Base-by-base conservation (phyloP, 2,329 filamentous ascomycete species). In the Cytospora paraplurivora region DNA sequence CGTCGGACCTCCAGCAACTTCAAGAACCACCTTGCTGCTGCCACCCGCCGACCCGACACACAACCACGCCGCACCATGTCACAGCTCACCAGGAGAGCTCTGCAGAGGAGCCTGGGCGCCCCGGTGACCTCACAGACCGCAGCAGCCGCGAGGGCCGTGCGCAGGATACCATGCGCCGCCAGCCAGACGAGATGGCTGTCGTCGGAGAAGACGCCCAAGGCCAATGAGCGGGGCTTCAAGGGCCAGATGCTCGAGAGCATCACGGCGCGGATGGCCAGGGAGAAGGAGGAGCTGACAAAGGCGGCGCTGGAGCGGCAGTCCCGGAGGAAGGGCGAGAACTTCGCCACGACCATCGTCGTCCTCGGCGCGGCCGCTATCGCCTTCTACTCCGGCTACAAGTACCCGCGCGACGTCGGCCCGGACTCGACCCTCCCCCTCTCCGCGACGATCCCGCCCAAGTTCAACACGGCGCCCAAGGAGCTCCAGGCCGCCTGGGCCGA, bases 401-500 rank as follows among this genome's bases (percentile, higher is more conserved):
- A 79, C 69, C 81, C 81, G 37, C 81, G 77, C 57, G 79, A 82
- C 19, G 72, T 78, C 32, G 80, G 83, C 38, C 76, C 81, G 12
- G 72, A 75, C 38, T 90, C 87, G 68, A 90, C 88, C 12, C 75
- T 86, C 3, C 85, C 87, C 33, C 80, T 90, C 8, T 73, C 74
- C 65, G 78, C 81, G 58, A 50, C 81, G 12, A 77, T 70, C 34
- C 72, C 81, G n/a, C 83, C 83, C 11, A 76, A 76, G 69, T 85
- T 88, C 75, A 84, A 88, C 69, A 80, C 80, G 60, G 82, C 82
- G 67, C 81, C 85, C 64, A 80, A 85, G 69, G 88, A 89, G 71
- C 82, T 90, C 70, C 85, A 89, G 76, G 85, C 88, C 33, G 85
- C 87, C 4, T 90, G 88, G 88, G 77, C 85, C n/a, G 87, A 90